phyloP scores from a whole-genome alignment of 2,329 filamentous ascomycete genomes.

The Aspergillus sojae region DNA sequence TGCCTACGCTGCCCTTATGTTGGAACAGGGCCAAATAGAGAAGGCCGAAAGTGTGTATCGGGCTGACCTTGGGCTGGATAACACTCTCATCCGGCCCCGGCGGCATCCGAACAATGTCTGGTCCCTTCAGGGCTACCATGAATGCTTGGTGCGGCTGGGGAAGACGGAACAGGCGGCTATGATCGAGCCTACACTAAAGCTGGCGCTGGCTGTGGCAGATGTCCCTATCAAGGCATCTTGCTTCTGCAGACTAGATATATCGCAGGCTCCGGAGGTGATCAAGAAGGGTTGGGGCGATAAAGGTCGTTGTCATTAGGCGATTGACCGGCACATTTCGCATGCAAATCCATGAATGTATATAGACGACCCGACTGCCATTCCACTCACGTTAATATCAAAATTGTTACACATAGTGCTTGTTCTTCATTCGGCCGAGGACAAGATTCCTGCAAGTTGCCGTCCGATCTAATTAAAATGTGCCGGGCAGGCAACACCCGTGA shows the following conservation, averaged over 20 bases:
- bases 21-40: slow-evolving; percentile 63
- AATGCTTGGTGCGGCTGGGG: slow-evolving; percentile 40
- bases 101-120: no score
- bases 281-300: not conserved
- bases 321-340: not conserved
- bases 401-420: not conserved
- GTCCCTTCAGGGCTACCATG: no score
- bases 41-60: slow-evolving; percentile 38
- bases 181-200: slow-evolving; percentile 50
- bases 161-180: slow-evolving; percentile 48
- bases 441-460: not conserved
- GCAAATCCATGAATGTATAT: no score
- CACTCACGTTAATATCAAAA: not conserved
- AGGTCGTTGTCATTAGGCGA: not conserved
- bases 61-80: no score
- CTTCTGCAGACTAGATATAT: slow-evolving; percentile 27
- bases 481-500: not conserved
- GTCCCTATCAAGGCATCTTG: slow-evolving; percentile 49
- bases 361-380: not conserved
- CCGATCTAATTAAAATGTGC: not conserved
- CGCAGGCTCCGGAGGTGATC: slow-evolving; percentile 12
- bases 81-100: no score
- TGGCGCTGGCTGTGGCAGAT: slow-evolving; percentile 60
- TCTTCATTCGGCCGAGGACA: not conserved
- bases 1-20: slow-evolving; percentile 67